Evolutionary conservation across 305 asterid genomes (phyloP).

Genomic region (Fraxinus sp.): DNA sequence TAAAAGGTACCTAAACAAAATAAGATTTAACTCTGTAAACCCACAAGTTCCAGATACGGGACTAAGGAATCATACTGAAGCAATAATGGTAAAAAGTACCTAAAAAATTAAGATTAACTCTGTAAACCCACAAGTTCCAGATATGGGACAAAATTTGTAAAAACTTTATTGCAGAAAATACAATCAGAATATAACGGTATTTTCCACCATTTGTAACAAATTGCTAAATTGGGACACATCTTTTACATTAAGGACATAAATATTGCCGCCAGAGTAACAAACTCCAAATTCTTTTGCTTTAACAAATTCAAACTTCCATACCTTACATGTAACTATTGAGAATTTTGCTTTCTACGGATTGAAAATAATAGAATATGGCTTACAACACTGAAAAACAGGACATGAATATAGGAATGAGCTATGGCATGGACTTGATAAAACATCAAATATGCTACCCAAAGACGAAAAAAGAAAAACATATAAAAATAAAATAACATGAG

Average conservation of each 20-base stretch:
- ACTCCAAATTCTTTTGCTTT: slow-evolving; percentile 11
- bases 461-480: slow-evolving; percentile 7
- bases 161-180: not conserved
- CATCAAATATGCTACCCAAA: not conserved
- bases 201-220: not conserved
- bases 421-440: not conserved
- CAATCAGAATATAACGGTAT: slow-evolving; percentile 5
- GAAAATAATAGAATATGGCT: slow-evolving; percentile 14
- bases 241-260: slow-evolving; percentile 15
- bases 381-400: not conserved
- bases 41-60: slow-evolving; percentile 13
- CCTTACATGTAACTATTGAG: slow-evolving; percentile 8
- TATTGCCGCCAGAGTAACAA: slow-evolving; percentile 7
- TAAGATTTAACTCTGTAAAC: slow-evolving; percentile 19
- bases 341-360: slow-evolving; percentile 1
- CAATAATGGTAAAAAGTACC: not conserved
- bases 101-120: not conserved
- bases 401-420: not conserved
- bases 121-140: not conserved
- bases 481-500: not conserved
- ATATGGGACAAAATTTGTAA: slow-evolving; percentile 14
- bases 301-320: slow-evolving; percentile 13
- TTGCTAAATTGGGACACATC: slow-evolving; percentile 4
- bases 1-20: slow-evolving; percentile 75
- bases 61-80: not conserved